Conservation (phyloP, 139 green algal species). For the Chlorella ohadii region DNA sequence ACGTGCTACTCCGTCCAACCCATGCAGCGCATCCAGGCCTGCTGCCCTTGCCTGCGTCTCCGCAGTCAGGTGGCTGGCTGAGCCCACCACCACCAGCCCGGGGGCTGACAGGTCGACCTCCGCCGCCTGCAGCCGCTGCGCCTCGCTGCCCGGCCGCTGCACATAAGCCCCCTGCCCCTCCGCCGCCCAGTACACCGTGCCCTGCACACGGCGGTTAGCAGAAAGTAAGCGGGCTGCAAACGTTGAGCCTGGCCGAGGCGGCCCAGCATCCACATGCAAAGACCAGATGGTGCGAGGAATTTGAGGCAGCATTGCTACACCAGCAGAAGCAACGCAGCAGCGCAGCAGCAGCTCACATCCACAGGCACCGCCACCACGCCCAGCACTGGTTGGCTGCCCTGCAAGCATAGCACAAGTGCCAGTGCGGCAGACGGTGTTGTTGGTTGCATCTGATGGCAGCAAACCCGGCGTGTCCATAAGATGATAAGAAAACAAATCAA, state of each 20-base stretch:
- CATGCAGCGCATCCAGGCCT: no score
- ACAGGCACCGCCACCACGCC: conserved; percentile 86
- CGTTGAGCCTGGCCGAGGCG: no score
- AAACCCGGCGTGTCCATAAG: no score
- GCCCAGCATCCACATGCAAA: no score
- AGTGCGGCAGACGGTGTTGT: no score
- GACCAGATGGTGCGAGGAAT: no score
- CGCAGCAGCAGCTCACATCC: conserved; percentile 14
- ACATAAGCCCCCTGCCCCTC: conserved; percentile 79
- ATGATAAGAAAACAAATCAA: no score
- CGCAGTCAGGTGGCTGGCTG: conserved; percentile 63
- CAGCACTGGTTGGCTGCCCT: conserved; percentile 66
- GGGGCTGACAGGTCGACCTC: conserved; percentile 52
- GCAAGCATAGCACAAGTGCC: background rate
- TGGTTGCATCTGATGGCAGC: no score
- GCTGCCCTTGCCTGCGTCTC: conserved; percentile 53
- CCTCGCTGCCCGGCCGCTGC: conserved; percentile 32
- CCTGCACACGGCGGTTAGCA: background rate
- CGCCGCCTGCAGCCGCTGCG: conserved; percentile 40
- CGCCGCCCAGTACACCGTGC: conserved; percentile 75
- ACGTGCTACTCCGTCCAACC: no score
- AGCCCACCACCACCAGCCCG: conserved; percentile 67
- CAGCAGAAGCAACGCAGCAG: background rate
- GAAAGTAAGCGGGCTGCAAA: no score
- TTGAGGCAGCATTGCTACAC: no score